These are phyloP conservation scores for Cladosporium sp. DNA, from an alignment of 2,329 filamentous ascomycete species.

Conservation along the genomic window DNA sequence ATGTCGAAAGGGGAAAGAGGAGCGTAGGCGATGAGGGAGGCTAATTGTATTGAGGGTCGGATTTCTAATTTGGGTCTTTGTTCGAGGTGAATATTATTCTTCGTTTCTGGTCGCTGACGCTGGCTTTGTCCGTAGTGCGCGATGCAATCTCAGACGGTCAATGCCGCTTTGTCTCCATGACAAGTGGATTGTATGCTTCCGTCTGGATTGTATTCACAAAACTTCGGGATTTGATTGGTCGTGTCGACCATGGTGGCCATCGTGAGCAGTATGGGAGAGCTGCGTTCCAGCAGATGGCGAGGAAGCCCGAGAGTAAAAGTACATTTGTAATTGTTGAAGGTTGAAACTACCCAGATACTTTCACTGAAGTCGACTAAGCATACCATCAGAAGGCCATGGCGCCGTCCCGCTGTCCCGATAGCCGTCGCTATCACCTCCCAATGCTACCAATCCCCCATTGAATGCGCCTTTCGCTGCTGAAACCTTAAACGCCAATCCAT, in stretches of 20 bases:
- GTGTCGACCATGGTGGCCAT: no score
- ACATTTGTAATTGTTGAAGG: constrained; percentile 2
- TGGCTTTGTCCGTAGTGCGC: background rate
- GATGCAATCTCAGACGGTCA: background rate
- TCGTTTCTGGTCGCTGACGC: background rate
- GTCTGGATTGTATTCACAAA: no score
- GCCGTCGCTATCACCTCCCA: no score
- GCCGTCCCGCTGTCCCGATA: no score
- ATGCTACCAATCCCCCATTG: no score
- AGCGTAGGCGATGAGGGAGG: background rate
- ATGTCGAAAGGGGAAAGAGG: constrained; percentile 1
- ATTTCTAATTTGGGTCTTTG: constrained; percentile 8
- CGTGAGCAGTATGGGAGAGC: background rate
- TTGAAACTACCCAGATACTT: constrained; percentile 8
- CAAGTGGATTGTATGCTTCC: constrained; percentile 2
- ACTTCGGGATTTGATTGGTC: no score
- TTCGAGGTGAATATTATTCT: background rate
- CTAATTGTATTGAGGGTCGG: constrained; percentile 3
- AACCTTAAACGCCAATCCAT: constrained; percentile 4
- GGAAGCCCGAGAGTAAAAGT: constrained; percentile 1
- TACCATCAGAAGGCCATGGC: background rate
- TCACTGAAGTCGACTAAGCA: background rate
- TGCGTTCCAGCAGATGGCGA: background rate
- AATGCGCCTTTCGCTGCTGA: no score
- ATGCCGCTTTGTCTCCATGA: constrained; percentile 1